Base-by-base conservation (phyloP, 306 rosid species). In the Cucumis cinereus region DNA sequence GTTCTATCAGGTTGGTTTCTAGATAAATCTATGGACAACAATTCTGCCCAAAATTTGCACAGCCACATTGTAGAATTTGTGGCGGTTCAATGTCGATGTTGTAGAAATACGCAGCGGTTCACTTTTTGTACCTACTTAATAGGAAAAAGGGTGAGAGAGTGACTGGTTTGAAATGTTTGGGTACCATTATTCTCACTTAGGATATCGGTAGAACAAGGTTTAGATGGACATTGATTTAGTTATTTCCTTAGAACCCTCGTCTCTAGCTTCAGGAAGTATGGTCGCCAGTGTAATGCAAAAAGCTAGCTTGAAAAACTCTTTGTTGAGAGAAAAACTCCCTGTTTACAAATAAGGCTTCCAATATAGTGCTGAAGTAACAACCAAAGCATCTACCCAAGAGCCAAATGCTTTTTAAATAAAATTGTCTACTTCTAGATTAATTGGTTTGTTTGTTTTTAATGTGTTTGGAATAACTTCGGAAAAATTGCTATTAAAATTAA, bases 1-100 rank as follows among this genome's bases (percentile, higher is more conserved):
- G n/a, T 89, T 92, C 83, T 89, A 92, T 84, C 96, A 89, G 96
- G 97, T 89, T 84, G 58, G 30, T 73, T 54, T 26, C 12, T 33
- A 8, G 78, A 41, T 57, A 41, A 8, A 61, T 61, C 75, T 26
- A 75, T 19, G 38, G 59, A 72, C 80, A 50, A 63, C 79, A 67
- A 67, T 22, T 67, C 49, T 67, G 36, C 33, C 50, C 22, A n/a
- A 26, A 67, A 38, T 67, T 67, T 67, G 6, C 28, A n/a, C 35
- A 53, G 20, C 11, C 73, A 38, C 52, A 11, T 40, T n/a, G 8
- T 38, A n/a, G n/a, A n/a, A 20, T 38, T 40, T 73, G 63, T 19
- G 47, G 58, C 2, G 47, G 2, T 24, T 45, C n/a, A n/a, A n/a
- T n/a, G n/a, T n/a, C n/a, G n/a, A n/a, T n/a, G n/a, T n/a, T n/a